Evolutionary conservation across 176 grass and related monocot species (phyloP).

Genomic region (Canna indica): DNA sequence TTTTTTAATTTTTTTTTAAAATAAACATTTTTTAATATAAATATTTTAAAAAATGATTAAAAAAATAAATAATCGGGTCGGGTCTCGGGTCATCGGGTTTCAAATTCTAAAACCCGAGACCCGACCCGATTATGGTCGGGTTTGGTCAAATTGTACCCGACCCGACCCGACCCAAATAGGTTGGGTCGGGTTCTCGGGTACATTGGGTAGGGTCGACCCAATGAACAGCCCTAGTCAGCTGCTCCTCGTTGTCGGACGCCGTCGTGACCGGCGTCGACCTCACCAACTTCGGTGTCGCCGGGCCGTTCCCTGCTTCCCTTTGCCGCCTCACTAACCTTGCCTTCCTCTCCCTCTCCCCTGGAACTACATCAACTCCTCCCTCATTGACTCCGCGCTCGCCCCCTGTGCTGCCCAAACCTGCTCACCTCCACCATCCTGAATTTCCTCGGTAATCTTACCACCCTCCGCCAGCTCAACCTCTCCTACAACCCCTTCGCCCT

Average conservation of each 20-base stretch:
- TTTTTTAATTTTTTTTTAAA: too few relatives aligned
- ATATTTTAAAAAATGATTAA: too few relatives aligned
- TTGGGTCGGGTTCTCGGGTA: too few relatives aligned
- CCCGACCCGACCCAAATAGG: too few relatives aligned
- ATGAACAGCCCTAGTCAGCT: too few relatives aligned
- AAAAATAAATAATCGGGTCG: too few relatives aligned
- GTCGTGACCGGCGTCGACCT: constrained; percentile 33
- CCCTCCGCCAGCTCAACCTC: constrained; percentile 76
- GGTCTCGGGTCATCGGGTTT: too few relatives aligned
- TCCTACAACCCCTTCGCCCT: constrained; percentile 63
- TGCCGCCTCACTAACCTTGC: constrained; percentile 53
- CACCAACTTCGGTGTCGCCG: constrained; percentile 17
- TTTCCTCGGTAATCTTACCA: constrained; percentile 40
- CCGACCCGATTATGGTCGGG: too few relatives aligned
- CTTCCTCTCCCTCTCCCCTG: constrained; percentile 33
- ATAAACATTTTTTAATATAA: too few relatives aligned
- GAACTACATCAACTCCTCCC: constrained; percentile 72
- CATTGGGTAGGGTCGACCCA: too few relatives aligned
- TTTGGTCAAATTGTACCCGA: too few relatives aligned
- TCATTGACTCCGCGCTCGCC: constrained; percentile 7
- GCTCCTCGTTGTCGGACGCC: background rate
- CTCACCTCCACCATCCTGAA: constrained; percentile 42
- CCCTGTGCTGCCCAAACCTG: constrained; percentile 45
- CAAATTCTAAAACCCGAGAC: too few relatives aligned
- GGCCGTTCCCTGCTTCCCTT: constrained; percentile 53